phyloP scores from a whole-genome alignment of 2,329 filamentous ascomycete species.

The Nectriaceae sp. region DNA sequence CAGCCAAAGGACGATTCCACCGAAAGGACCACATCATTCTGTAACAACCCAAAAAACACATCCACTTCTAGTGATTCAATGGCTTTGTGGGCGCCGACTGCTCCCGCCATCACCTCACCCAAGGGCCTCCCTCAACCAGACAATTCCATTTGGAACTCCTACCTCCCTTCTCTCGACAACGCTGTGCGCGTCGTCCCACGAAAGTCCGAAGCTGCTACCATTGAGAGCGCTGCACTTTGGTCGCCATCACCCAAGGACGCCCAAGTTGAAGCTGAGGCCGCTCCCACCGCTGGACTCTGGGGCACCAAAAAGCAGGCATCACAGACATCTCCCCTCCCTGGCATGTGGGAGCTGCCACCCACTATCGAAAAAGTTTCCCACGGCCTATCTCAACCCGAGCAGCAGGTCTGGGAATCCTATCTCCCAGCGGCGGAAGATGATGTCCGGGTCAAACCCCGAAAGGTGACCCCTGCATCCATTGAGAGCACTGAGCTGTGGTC shows the following conservation, averaged over 20 bases:
- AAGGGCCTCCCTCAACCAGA: conserved; percentile 41
- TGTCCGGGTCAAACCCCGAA: conserved; percentile 26
- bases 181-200: conserved; percentile 32
- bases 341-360: conserved; percentile 25
- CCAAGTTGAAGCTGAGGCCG: conserved; percentile 3
- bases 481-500: conserved; percentile 27
- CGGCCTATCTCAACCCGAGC: conserved; percentile 35
- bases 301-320: conserved; percentile 13
- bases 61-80: conserved; percentile 15
- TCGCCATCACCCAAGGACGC: conserved; percentile 16
- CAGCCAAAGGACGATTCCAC: too few species aligned
- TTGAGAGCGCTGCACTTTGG: conserved; percentile 44
- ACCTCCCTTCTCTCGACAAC: conserved; percentile 26
- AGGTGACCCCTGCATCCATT: conserved; percentile 19
- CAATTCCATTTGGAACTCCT: conserved; percentile 37
- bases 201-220: conserved; percentile 26
- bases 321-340: conserved; percentile 8
- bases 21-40: conserved; percentile 8
- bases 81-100: conserved; percentile 27
- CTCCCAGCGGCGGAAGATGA: conserved; percentile 22
- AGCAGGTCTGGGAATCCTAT: conserved; percentile 26
- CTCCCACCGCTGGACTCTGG: conserved; percentile 24
- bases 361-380: conserved; percentile 18
- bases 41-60: conserved; percentile 2
- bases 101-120: conserved; percentile 20